Conservation (phyloP, 2,329 filamentous ascomycete species). For the Monilinia laxa region DNA sequence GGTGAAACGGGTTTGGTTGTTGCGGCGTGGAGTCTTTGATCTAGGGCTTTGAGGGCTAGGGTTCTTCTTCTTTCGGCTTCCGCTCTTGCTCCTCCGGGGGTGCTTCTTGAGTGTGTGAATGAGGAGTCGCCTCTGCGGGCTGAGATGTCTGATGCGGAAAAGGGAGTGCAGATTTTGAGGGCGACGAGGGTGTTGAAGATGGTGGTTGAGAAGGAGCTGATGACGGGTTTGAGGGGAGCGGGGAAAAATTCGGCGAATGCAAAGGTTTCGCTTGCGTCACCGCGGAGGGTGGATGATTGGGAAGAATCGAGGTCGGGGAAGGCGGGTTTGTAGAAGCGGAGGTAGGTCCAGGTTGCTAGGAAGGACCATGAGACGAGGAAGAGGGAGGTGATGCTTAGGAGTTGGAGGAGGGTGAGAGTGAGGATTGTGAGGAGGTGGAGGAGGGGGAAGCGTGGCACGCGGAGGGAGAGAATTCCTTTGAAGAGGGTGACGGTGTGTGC, state of each 20-base stretch:
- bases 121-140: conserved; percentile 63
- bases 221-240: conserved; percentile 72
- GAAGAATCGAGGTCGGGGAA: conserved; percentile 66
- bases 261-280: conserved; percentile 95
- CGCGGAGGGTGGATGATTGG: conserved; percentile 65
- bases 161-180: conserved; percentile 77
- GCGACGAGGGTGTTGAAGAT: conserved; percentile 75
- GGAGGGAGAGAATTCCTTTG: conserved; percentile 81
- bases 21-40: conserved; percentile 87
- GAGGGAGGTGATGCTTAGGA: conserved; percentile 68
- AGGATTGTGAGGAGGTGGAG: conserved; percentile 74
- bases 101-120: conserved; percentile 46
- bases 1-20: conserved; percentile 52
- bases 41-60: conserved; percentile 84
- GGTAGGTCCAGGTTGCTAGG: conserved; percentile 87
- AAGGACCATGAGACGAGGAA: conserved; percentile 81
- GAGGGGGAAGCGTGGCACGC: conserved; percentile 71
- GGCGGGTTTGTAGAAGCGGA: conserved; percentile 87
- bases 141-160: conserved; percentile 76
- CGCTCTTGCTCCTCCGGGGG: conserved; percentile 70
- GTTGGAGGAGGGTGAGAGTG: conserved; percentile 60
- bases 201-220: conserved; percentile 70
- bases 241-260: conserved; percentile 96
- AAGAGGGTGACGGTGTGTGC: conserved; percentile 96
- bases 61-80: conserved; percentile 90